Percentiles rank a stretch among this genome's conserved stretches.
Evolutionary conservation across 768 basidiomycete genomes (phyloP).

Genomic region (Auriscalpium orientale): DNA sequence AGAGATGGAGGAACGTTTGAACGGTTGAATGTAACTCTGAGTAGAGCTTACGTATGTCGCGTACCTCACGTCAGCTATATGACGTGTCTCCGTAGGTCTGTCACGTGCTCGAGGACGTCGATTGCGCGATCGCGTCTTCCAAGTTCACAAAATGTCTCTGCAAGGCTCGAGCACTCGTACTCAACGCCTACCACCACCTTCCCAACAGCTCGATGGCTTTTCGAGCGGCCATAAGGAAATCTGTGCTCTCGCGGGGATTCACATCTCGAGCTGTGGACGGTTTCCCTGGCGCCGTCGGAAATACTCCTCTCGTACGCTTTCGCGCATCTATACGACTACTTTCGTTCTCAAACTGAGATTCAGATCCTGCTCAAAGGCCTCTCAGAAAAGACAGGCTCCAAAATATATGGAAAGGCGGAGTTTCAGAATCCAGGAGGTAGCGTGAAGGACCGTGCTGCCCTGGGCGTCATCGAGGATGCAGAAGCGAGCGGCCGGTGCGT

Average conservation of each 20-base stretch:
- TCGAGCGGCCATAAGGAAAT: too few relatives aligned
- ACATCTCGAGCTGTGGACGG: constrained; percentile 48
- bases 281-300: constrained; percentile 84
- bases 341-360: background rate
- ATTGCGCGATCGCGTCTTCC: too few relatives aligned
- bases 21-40: too few relatives aligned
- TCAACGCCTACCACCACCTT: too few relatives aligned
- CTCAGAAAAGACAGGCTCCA: constrained; percentile 75
- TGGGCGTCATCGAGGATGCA: constrained; percentile 81
- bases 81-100: too few relatives aligned
- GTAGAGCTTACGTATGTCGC: too few relatives aligned
- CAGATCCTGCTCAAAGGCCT: constrained; percentile 80
- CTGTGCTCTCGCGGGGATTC: constrained; percentile 14
- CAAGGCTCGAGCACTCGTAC: too few relatives aligned
- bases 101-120: too few relatives aligned
- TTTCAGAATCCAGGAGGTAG: constrained; percentile 98
- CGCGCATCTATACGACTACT: background rate
- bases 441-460: constrained; percentile 94
- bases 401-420: constrained; percentile 93
- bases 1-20: too few relatives aligned
- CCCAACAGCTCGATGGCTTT: too few relatives aligned
- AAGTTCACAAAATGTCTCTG: too few relatives aligned
- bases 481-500: constrained; percentile 76
- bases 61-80: too few relatives aligned
- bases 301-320: constrained; percentile 77